Base-by-base conservation (phyloP, 495 filamentous ascomycete species). In the Daldinia decipiens region DNA sequence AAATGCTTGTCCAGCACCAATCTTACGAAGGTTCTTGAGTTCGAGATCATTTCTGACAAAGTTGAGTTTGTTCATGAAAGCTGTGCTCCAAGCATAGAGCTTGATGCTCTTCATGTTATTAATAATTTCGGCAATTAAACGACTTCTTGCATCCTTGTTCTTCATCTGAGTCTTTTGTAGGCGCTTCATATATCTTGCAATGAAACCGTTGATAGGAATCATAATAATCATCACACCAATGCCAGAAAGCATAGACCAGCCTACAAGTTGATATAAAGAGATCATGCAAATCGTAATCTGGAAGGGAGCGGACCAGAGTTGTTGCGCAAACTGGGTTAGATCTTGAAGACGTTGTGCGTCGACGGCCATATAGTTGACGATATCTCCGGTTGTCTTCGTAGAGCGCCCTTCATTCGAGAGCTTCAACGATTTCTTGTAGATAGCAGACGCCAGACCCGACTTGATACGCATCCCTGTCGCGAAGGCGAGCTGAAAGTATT, bases 31-130 rank as follows among this genome's bases (percentile, higher is more conserved):
- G 13, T 96, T 98, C 79, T 95, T 93, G 50, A 99, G 82, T 80
- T 99, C 96, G 74, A 92, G 87, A 69, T 99, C 95, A 80, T 98
- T 98, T 77, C 96, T 87, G 66, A 99, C 92, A 79, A 91, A 90
- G 79, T 92, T 97, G 40, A 99, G 87, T 79, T 97, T 98, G 77
- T 93, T 94, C 90, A 97, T 97, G 80, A 98, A 99, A 24, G 96
- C 93, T 26, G 88, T 90, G 40, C 94, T 93, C 96, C 96, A 99
- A 47, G 94, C 96, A 81, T 98, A 99, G 26, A 99, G 87, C 81
- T 99, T 98, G 82, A 98, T 98, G 77, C 92, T 95, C 83, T 98
- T 98, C 89, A 98, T 98, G 78, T 98, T 98, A 85, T 98, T 98
- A 74, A 98, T 82, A 67, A 99, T 98, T 82, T 99, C 96, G 5